Conservation (phyloP, 306 rosid species). For the Cajanus cajan region DNA sequence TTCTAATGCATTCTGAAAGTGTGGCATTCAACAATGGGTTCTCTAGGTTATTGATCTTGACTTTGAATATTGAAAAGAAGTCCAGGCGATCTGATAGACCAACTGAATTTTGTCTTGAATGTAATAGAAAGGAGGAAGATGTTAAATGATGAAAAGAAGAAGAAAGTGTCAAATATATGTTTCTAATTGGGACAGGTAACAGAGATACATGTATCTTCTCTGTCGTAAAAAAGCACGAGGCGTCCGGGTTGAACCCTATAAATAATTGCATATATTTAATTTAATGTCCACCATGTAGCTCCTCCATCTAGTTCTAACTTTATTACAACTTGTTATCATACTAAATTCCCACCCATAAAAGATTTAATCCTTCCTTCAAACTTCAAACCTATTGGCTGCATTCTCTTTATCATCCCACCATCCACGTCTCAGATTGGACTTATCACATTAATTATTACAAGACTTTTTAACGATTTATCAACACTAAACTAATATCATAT, state of each 20-base stretch:
- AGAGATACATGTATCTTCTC: conserved; percentile 35
- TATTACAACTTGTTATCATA: conserved; percentile 10
- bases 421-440: not conserved
- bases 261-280: not conserved
- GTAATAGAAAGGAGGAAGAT: not conserved
- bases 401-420: conserved; percentile 22
- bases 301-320: not conserved
- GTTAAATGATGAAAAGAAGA: not conserved
- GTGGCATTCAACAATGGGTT: conserved; percentile 28
- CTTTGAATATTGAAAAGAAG: conserved; percentile 29
- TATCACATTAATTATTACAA: not conserved
- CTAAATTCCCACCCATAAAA: not conserved
- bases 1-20: not conserved
- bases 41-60: conserved; percentile 30
- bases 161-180: conserved; percentile 6
- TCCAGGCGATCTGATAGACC: conserved; percentile 29
- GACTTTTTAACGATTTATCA: not conserved
- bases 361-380: not conserved
- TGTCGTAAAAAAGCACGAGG: conserved; percentile 30
- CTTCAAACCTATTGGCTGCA: not conserved
- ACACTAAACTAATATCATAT: not conserved
- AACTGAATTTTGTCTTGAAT: not conserved
- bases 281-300: not conserved
- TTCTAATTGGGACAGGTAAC: conserved; percentile 10
- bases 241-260: conserved; percentile 19